A percentile compares a stretch with the other conserved stretches of the same genome.
phyloP scores from a whole-genome alignment of 2,329 filamentous ascomycete genomes.

The Pyrenophora graminea region DNA sequence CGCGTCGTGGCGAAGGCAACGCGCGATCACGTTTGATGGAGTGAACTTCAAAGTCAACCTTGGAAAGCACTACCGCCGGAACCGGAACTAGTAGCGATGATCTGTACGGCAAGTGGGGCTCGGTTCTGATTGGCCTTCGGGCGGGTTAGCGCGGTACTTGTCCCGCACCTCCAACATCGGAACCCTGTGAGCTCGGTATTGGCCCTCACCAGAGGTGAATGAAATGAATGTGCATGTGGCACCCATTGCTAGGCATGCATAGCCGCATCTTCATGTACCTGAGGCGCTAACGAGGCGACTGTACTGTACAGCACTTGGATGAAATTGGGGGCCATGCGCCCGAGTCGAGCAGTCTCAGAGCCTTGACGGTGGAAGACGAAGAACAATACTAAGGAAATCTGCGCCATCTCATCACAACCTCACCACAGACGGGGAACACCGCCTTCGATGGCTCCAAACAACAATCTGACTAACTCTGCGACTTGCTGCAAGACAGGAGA shows the following conservation, averaged over 20 bases:
- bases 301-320: neutral
- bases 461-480: neutral
- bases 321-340: neutral
- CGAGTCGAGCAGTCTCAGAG: slow-evolving; percentile 19
- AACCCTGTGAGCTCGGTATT: neutral
- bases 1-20: slow-evolving; percentile 25
- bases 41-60: too few species aligned
- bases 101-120: slow-evolving; percentile 16
- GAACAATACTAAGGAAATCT: slow-evolving; percentile 45
- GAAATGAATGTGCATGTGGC: neutral
- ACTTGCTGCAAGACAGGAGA: slow-evolving; percentile 21
- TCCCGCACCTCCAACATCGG: too few species aligned
- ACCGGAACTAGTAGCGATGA: slow-evolving; percentile 16
- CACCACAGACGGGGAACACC: slow-evolving; percentile 18
- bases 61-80: neutral
- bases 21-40: slow-evolving; percentile 24
- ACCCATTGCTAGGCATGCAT: neutral
- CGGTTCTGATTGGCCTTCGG: slow-evolving; percentile 1
- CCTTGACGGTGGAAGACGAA: slow-evolving; percentile 17
- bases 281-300: neutral
- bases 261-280: neutral
- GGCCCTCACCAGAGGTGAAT: neutral
- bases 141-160: too few species aligned
- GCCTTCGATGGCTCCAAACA: slow-evolving; percentile 2
- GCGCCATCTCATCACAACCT: slow-evolving; percentile 16